Evolutionary conservation across 2,329 filamentous ascomycete genomes (phyloP).

Genomic region (Cladophialophora immunda): DNA sequence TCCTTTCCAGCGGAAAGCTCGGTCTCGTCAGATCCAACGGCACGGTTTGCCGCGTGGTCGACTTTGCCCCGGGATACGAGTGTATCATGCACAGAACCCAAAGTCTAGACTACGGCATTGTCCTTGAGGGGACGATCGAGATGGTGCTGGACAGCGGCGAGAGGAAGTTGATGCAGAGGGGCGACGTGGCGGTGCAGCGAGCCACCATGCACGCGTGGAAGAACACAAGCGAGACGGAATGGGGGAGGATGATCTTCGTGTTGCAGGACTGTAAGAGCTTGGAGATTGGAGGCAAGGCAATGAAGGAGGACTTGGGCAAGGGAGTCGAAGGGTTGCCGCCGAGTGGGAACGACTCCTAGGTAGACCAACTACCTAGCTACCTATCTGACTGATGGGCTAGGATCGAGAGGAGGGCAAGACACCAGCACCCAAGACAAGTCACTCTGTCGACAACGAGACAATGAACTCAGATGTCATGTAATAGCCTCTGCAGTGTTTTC

Average conservation of each 20-base stretch:
- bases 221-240: slow-evolving; percentile 44
- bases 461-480: not conserved
- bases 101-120: slow-evolving; percentile 64
- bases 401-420: not conserved
- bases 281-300: slow-evolving; percentile 35
- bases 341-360: slow-evolving; percentile 36
- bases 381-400: not conserved
- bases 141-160: slow-evolving; percentile 63
- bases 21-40: slow-evolving; percentile 48
- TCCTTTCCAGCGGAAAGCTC: slow-evolving; percentile 42
- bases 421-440: no score
- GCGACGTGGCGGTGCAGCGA: slow-evolving; percentile 65
- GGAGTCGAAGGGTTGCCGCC: slow-evolving; percentile 36
- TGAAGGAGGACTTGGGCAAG: slow-evolving; percentile 40
- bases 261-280: slow-evolving; percentile 40
- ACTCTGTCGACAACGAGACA: no score
- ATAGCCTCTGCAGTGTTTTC: not conserved
- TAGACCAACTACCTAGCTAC: not conserved
- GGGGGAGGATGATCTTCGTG: slow-evolving; percentile 42
- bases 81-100: slow-evolving; percentile 63
- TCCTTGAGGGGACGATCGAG: slow-evolving; percentile 64
- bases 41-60: slow-evolving; percentile 42
- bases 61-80: slow-evolving; percentile 56
- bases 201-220: slow-evolving; percentile 54
- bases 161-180: slow-evolving; percentile 55